Evolutionary conservation across 1,139 yeast species (phyloP), one percentile per base, ranked within the genome.

Genomic region (Yamadazyma kanchanaburiensis): DNA sequence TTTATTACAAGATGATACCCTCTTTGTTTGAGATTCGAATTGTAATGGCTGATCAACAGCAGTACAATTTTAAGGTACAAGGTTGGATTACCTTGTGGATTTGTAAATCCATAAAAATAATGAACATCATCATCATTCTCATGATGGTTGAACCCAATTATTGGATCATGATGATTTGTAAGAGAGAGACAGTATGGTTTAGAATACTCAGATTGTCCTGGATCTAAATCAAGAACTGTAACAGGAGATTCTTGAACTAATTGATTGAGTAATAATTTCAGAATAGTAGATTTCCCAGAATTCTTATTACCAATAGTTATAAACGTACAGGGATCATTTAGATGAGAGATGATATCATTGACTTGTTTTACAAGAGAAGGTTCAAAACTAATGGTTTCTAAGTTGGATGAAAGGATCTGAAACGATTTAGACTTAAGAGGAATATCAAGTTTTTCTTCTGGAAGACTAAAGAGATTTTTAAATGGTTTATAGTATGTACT

Each of bases 201-300:
- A 0, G 91, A 76, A 40, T 72, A 80, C 49, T 86, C 95, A 0
- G 95, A 77, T 50, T 88, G 96, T 0, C 96, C 96, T 0, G 96
- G 96, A 52, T 91, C 98, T 3, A 88, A 53, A 48, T 91, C 97
- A 19, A 91, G 45, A 29, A 78, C 73, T 18, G 71, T 65, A 7
- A 62, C 30, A 58, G 55, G 9, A 40, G 45, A 12, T 21, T 42
- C 33, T 7, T 31, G 28, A 1, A 38, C 42, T 34, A 38, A 48
- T 42, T 54, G 42, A 34, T 87, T 87, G 5, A 74, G 35, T 6
- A 88, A 50, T 8, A 73, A 46, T 40, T 77, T 71, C 11, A 80
- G 57, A 26, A 86, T 65, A 0, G 95, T 81, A 0, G 96, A 82
- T 49, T 89, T 89, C 1, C 97, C 97, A 1, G 88, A 73, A 39